Evolutionary conservation across 2,329 filamentous ascomycete genomes (phyloP).

Genomic region (Paraphoma chrysanthemicola): DNA sequence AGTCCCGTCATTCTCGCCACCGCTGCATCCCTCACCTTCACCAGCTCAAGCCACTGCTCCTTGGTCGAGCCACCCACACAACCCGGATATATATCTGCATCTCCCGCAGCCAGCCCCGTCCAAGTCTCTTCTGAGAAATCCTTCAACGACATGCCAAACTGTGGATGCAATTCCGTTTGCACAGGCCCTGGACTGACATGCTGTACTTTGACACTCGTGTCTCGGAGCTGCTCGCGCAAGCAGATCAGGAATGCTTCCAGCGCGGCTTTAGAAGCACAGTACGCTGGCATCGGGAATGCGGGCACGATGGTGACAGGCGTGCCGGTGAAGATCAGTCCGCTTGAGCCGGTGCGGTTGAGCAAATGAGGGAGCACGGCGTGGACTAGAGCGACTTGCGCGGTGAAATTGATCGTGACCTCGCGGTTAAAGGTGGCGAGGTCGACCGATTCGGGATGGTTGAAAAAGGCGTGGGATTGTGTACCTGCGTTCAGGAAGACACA

Average conservation of each 20-base stretch:
- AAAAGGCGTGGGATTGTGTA: slow-evolving; percentile 58
- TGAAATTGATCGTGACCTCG: slow-evolving; percentile 59
- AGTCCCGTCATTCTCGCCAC: slow-evolving; percentile 19
- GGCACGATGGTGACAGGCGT: slow-evolving; percentile 59
- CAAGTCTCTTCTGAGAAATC: slow-evolving; percentile 57
- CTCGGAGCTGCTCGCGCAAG: slow-evolving; percentile 52
- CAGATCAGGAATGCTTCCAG: slow-evolving; percentile 57
- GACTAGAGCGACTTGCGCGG: slow-evolving; percentile 54
- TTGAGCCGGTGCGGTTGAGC: slow-evolving; percentile 28
- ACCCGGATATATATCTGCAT: slow-evolving; percentile 54
- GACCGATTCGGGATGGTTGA: slow-evolving; percentile 55
- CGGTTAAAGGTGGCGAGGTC: slow-evolving; percentile 49
- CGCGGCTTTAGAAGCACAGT: slow-evolving; percentile 63
- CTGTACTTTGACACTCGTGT: slow-evolving; percentile 50
- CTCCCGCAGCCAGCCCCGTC: slow-evolving; percentile 49
- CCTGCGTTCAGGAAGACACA: slow-evolving; percentile 66
- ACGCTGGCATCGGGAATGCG: slow-evolving; percentile 55
- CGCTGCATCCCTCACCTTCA: slow-evolving; percentile 35
- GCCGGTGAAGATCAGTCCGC: slow-evolving; percentile 42
- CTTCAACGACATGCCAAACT: slow-evolving; percentile 58
- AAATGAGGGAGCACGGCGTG: slow-evolving; percentile 58
- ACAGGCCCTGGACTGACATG: slow-evolving; percentile 57
- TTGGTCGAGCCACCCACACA: slow-evolving; percentile 30
- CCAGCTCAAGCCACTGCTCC: slow-evolving; percentile 42
- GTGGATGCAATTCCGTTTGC: slow-evolving; percentile 58